These are phyloP conservation scores for Gleditsia sinensis DNA, from an alignment of 306 rosid genomes.

Conservation along the genomic window DNA sequence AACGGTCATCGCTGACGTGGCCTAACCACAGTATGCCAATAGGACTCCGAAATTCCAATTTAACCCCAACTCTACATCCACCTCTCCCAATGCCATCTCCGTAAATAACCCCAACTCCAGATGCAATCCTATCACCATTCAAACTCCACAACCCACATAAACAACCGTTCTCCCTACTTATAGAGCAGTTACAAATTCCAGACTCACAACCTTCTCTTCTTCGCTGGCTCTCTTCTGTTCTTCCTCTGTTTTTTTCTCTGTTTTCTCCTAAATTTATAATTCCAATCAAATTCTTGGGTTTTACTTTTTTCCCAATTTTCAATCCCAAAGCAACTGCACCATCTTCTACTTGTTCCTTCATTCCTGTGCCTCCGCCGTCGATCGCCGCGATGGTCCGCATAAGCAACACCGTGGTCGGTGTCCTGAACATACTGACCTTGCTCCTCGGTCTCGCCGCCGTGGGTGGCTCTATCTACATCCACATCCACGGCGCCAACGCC, in stretches of 20 bases:
- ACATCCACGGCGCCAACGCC: constrained; percentile 25
- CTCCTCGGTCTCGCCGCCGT: constrained; percentile 41
- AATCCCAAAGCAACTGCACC: background rate
- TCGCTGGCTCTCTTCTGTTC: too few species aligned
- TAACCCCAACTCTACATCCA: background rate
- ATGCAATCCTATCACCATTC: background rate
- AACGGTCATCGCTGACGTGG: background rate
- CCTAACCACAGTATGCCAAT: background rate
- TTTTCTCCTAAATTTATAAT: too few species aligned
- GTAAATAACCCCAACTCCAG: background rate
- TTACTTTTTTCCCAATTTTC: too few species aligned
- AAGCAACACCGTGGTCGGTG: constrained; percentile 51
- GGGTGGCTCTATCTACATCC: constrained; percentile 43
- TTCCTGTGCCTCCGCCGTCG: background rate
- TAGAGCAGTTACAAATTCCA: background rate
- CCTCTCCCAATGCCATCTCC: background rate
- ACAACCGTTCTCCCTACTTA: background rate
- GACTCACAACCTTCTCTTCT: background rate
- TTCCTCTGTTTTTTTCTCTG: too few species aligned
- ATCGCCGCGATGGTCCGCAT: constrained; percentile 26
- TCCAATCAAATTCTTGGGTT: too few species aligned
- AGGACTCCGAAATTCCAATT: background rate
- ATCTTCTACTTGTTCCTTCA: too few species aligned
- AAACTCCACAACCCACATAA: too few species aligned
- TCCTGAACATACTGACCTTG: constrained; percentile 46